Evolutionary conservation across 495 filamentous ascomycete species (phyloP), one percentile per base, ranked within the genome.

Genomic region (Aspergillus steynii): DNA sequence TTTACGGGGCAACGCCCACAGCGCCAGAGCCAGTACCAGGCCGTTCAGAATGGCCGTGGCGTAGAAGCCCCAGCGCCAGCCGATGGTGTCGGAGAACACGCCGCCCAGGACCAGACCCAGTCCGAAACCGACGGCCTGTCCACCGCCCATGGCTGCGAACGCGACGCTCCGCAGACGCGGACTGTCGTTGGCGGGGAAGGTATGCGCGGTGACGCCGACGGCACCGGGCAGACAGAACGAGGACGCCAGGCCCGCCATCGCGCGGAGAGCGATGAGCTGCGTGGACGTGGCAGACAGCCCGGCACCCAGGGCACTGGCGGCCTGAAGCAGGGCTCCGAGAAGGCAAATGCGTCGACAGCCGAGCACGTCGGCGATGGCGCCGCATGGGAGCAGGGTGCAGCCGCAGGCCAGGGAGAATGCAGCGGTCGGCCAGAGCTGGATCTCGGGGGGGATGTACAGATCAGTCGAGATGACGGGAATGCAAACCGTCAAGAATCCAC

Each of bases 51-150:
- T 72, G 6, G 77, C 76, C 20, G 71, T 65, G n/a, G 73, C 64
- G 55, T 77, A 73, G 60, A 77, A 84, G 0, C 73, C 77, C 72
- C 71, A 81, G 32, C 74, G 60, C 82, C 82, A 84, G 29, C 79
- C 79, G n/a, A 79, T 70, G 27, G 74, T 77, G 29, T 78, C 74
- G 5, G 74, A 64, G 29, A 83, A 70, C 0, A 83, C 64, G 54
- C 82, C 81, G 4, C 81, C 79, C 4, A 83, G 63, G 1, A 74
- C 61, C 0, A 84, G 64, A 0, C 82, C 80, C 0, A 80, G 26
- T 4, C 68, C 65, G 52, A 77, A 83, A 2, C 82, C 82, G 20
- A 81, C 59, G 3, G 79, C 81, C 53, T 82, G 80, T 9, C 77
- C 73, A 29, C 70, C 70, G 8, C 53, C 81, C 7, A 75, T 55